These are phyloP conservation scores for Panaeolus cyanescens DNA, from an alignment of 768 basidiomycete genomes.

Conservation along the genomic window DNA sequence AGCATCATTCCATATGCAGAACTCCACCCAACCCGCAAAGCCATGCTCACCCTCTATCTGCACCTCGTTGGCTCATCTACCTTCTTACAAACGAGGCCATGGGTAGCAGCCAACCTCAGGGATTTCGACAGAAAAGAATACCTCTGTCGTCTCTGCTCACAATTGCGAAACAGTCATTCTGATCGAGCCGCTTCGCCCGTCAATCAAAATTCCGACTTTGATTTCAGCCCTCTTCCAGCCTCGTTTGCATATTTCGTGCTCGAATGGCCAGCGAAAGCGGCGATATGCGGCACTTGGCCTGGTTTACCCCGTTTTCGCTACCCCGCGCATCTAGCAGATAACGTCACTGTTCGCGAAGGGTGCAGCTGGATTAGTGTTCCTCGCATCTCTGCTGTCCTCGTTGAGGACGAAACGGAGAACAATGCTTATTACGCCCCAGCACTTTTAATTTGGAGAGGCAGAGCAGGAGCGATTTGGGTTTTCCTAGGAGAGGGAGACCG, in stretches of 20 bases:
- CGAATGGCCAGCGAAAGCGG: conserved; percentile 15
- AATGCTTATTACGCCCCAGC: not conserved
- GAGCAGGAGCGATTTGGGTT: not conserved
- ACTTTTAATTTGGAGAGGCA: not conserved
- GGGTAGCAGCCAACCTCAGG: conserved; percentile 10
- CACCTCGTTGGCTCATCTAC: conserved; percentile 7
- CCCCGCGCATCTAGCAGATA: not conserved
- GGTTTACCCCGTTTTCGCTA: conserved; percentile 2
- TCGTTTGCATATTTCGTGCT: conserved; percentile 14
- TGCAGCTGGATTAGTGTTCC: not conserved
- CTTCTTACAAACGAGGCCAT: conserved; percentile 10
- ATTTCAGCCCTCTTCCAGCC: conserved; percentile 9
- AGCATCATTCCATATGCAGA: conserved; percentile 8
- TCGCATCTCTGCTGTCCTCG: not conserved
- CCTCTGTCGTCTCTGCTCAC: conserved; percentile 1
- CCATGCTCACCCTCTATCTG: conserved; percentile 10
- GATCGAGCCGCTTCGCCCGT: not conserved
- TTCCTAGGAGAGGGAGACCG: not conserved
- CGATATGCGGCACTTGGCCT: conserved; percentile 12
- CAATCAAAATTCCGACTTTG: not conserved
- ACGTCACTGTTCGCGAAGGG: not conserved
- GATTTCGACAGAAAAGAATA: conserved; percentile 14
- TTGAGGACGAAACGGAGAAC: not conserved
- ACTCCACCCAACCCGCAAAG: conserved; percentile 4
- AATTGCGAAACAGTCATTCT: not conserved